Evolutionary conservation across 768 basidiomycete genomes (phyloP).

Genomic region (Cubamyces lactineus): DNA sequence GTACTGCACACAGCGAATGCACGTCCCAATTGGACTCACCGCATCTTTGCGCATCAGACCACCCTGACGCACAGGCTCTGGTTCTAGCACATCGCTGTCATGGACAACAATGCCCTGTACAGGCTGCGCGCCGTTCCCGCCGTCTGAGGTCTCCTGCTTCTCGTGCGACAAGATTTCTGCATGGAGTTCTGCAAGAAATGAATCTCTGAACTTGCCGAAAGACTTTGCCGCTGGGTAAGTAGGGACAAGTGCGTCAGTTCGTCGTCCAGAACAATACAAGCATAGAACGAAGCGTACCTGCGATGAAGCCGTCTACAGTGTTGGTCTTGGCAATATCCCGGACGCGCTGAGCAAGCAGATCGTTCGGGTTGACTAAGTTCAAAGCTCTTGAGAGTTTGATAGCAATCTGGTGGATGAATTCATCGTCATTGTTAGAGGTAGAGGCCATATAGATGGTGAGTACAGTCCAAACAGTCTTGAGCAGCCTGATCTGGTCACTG

Average conservation of each 20-base stretch:
- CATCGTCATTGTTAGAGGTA: slow-evolving; percentile 32
- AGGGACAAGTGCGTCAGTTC: neutral
- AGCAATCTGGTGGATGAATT: slow-evolving; percentile 70
- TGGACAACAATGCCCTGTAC: slow-evolving; percentile 78
- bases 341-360: slow-evolving; percentile 76
- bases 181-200: slow-evolving; percentile 78
- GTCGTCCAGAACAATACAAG: neutral
- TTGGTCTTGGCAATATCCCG: slow-evolving; percentile 80
- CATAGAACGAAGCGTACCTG: slow-evolving; percentile 48
- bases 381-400: slow-evolving; percentile 81
- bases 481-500: neutral
- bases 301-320: slow-evolving; percentile 62
- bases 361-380: slow-evolving; percentile 83
- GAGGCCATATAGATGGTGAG: slow-evolving; percentile 20
- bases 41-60: slow-evolving; percentile 73
- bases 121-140: slow-evolving; percentile 43
- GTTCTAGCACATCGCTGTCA: slow-evolving; percentile 82
- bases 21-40: slow-evolving; percentile 41
- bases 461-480: neutral
- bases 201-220: slow-evolving; percentile 86
- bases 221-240: slow-evolving; percentile 60
- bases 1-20: slow-evolving; percentile 6
- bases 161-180: slow-evolving; percentile 75
- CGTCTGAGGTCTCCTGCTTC: slow-evolving; percentile 62
- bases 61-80: slow-evolving; percentile 75